Evolutionary conservation across 2,329 filamentous ascomycete genomes (phyloP).

Genomic region (Cladorrhinum sp.): DNA sequence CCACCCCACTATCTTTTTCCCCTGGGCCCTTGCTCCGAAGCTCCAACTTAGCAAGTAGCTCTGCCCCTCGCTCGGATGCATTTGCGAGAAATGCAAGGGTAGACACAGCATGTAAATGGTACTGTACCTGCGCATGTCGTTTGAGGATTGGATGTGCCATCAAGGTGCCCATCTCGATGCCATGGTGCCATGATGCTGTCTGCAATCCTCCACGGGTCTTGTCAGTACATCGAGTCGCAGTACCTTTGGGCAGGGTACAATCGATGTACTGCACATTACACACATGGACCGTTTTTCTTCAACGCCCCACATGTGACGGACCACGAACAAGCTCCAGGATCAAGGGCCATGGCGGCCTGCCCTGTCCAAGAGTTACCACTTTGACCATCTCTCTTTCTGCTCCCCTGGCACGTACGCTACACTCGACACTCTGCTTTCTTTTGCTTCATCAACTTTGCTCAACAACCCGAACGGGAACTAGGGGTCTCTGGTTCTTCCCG

Average conservation of each 20-base stretch:
- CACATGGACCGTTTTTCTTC: conserved; percentile 13
- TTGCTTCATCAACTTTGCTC: conserved; percentile 12
- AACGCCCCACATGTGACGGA: conserved; percentile 25
- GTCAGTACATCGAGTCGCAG: background rate
- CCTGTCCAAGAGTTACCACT: conserved; percentile 23
- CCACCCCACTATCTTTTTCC: conserved; percentile 14
- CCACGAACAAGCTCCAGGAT: conserved; percentile 21
- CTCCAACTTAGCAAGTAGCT: background rate
- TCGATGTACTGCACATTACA: conserved; percentile 9
- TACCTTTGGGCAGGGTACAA: background rate
- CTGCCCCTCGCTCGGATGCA: conserved; percentile 17
- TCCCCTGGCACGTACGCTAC: background rate
- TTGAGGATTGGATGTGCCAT: conserved; percentile 10
- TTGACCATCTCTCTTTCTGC: conserved; percentile 16
- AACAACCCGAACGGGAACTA: conserved; percentile 10
- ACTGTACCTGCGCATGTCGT: conserved; percentile 25
- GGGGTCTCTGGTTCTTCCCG: conserved; percentile 5
- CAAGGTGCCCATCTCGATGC: conserved; percentile 7
- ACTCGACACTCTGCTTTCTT: background rate
- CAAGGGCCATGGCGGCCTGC: conserved; percentile 20
- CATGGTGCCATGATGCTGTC: background rate
- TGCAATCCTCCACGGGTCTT: background rate
- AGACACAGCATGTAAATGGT: conserved; percentile 7
- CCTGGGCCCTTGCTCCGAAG: conserved; percentile 8
- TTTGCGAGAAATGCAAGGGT: conserved; percentile 25